phyloP scores from a whole-genome alignment of 1,284 basidiomycete genomes.

The Waitea zeae region DNA sequence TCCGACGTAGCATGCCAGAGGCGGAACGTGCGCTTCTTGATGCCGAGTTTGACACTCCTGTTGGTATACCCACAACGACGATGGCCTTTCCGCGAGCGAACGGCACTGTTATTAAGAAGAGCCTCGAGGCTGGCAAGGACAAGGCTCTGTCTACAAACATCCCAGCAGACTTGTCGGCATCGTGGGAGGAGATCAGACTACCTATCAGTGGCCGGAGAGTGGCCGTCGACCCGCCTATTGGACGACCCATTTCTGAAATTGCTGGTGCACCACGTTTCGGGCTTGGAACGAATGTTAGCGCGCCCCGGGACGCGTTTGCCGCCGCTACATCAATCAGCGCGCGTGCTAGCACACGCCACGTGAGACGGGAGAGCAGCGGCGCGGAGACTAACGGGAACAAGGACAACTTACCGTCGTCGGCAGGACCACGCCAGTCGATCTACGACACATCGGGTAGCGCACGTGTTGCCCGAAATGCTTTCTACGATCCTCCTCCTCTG shows the following conservation, averaged over 20 bases:
- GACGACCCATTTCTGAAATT: slow-evolving; percentile 10
- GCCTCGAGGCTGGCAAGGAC: too few species aligned
- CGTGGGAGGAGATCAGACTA: too few species aligned
- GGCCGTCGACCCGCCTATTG: too few species aligned
- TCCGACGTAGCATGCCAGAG: slow-evolving; percentile 38
- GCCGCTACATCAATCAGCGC: not conserved
- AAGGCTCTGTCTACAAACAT: too few species aligned
- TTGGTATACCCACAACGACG: too few species aligned
- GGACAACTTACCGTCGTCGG: slow-evolving; percentile 7
- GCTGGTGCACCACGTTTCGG: slow-evolving; percentile 9
- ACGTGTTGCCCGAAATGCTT: slow-evolving; percentile 34
- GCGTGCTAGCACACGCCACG: not conserved
- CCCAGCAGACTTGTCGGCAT: too few species aligned
- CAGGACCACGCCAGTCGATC: slow-evolving; percentile 21
- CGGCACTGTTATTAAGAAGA: too few species aligned
- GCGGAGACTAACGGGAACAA: not conserved
- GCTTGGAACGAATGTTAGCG: not conserved
- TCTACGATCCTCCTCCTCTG: slow-evolving; percentile 33
- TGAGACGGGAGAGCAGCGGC: not conserved
- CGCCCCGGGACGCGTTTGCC: not conserved
- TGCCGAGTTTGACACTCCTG: slow-evolving; percentile 21
- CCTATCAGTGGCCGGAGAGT: too few species aligned
- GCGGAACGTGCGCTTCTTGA: slow-evolving; percentile 39
- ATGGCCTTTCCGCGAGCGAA: too few species aligned
- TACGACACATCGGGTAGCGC: slow-evolving; percentile 27